Evolutionary conservation across 441 rosid genomes (phyloP).

Genomic region (Bocquillonia castaneifolia): DNA sequence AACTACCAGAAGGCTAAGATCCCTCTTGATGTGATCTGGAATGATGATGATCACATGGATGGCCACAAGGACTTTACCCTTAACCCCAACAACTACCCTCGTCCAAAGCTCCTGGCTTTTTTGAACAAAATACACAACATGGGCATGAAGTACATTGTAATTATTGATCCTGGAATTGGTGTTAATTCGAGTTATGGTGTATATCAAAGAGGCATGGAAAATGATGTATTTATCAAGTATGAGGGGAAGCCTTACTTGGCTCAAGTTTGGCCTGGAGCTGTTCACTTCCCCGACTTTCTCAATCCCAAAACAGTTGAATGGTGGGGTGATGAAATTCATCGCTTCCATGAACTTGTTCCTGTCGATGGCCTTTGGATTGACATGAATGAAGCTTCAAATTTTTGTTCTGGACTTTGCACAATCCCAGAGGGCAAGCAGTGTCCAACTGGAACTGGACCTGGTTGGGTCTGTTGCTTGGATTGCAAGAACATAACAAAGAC

Average conservation of each 20-base stretch:
- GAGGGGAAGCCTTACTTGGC: slow-evolving; percentile 78
- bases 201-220: slow-evolving; percentile 66
- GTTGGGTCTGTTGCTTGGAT: slow-evolving; percentile 94
- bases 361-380: slow-evolving; percentile 92
- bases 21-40: slow-evolving; percentile 96
- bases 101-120: slow-evolving; percentile 71
- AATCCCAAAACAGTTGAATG: slow-evolving; percentile 83
- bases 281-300: slow-evolving; percentile 89
- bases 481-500: slow-evolving; percentile 87
- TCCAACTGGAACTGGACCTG: slow-evolving; percentile 80
- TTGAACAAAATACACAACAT: slow-evolving; percentile 66
- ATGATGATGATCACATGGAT: slow-evolving; percentile 97
- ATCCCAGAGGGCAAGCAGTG: slow-evolving; percentile 66
- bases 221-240: slow-evolving; percentile 87
- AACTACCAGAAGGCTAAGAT: slow-evolving; percentile 74
- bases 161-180: slow-evolving; percentile 92
- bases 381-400: slow-evolving; percentile 93
- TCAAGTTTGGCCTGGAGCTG: slow-evolving; percentile 98
- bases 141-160: slow-evolving; percentile 92
- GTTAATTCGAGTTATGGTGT: slow-evolving; percentile 77
- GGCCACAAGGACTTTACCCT: slow-evolving; percentile 87
- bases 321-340: slow-evolving; percentile 89
- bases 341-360: slow-evolving; percentile 89
- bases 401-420: slow-evolving; percentile 71
- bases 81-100: slow-evolving; percentile 63